phyloP scores from a whole-genome alignment of 352 stramenopile species.

The Pythium utonaiense region DNA sequence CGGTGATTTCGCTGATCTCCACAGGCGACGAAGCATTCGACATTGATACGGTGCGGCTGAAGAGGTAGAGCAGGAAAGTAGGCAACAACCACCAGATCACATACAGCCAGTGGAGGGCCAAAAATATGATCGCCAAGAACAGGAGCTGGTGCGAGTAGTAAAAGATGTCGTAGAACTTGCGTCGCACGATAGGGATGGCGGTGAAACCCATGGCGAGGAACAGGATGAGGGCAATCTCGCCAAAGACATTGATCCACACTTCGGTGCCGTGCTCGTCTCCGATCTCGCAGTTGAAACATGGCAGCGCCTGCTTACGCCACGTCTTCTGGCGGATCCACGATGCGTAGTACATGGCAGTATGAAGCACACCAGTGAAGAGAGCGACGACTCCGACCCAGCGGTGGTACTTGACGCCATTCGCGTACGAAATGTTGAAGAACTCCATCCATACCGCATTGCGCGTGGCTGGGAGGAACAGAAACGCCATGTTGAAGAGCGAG shows the following conservation, averaged over 20 bases:
- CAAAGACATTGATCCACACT: conserved; percentile 41
- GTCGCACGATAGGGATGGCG: conserved; percentile 35
- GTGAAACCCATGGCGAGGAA: conserved; percentile 35
- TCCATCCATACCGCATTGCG: conserved; percentile 41
- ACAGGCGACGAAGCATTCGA: conserved; percentile 28
- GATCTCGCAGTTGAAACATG: conserved; percentile 40
- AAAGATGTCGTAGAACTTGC: conserved; percentile 39
- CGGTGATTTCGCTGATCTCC: conserved; percentile 24
- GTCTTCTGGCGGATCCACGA: conserved; percentile 23
- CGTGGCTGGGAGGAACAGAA: conserved; percentile 36
- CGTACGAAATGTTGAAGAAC: conserved; percentile 42
- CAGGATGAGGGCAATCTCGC: conserved; percentile 31
- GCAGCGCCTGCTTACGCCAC: conserved; percentile 24
- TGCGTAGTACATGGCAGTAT: conserved; percentile 24
- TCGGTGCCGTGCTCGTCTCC: conserved; percentile 6
- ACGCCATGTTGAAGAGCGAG: conserved; percentile 42
- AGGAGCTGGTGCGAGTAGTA: conserved; percentile 48
- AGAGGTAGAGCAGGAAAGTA: conserved; percentile 34
- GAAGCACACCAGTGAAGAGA: conserved; percentile 22
- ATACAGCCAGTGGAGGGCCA: conserved; percentile 34
- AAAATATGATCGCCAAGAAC: conserved; percentile 27
- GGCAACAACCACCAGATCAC: conserved; percentile 38
- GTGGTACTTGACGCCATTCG: conserved; percentile 48
- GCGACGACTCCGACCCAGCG: conserved; percentile 35
- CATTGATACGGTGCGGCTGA: conserved; percentile 30